These are phyloP conservation scores for Populus deltoides DNA, from an alignment of 345 rosid species.

Conservation along the genomic window DNA sequence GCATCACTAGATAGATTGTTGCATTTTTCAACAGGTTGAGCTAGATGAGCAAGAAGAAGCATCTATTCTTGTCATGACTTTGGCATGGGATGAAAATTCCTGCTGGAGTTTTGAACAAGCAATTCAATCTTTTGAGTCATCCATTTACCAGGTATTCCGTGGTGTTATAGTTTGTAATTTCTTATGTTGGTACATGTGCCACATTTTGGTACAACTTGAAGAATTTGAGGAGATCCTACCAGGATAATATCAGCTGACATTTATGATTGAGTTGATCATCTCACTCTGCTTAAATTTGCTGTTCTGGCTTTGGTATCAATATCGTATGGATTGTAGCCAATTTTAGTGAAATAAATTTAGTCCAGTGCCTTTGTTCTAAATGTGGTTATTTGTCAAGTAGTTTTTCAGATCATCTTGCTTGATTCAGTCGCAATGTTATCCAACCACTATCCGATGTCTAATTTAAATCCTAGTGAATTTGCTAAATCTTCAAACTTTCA, in stretches of 20 bases:
- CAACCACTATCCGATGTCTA: background rate
- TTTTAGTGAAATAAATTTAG: too few species aligned
- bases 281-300: background rate
- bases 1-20: background rate
- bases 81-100: conserved; percentile 23
- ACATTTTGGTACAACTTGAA: background rate
- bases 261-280: conserved; percentile 1
- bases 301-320: background rate
- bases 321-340: too few species aligned
- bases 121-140: conserved; percentile 53
- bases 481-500: background rate
- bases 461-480: background rate
- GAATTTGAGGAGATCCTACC: background rate
- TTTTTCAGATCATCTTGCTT: background rate
- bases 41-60: conserved; percentile 49
- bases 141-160: conserved; percentile 55
- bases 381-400: background rate
- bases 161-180: background rate
- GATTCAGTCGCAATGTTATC: background rate
- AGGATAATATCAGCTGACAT: background rate
- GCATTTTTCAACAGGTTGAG: conserved; percentile 58
- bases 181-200: background rate
- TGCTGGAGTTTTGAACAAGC: conserved; percentile 54
- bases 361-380: background rate
- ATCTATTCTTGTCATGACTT: background rate